Evolutionary conservation across 2,329 filamentous ascomycete genomes (phyloP).

Genomic region (Colletotrichum gigasporum): DNA sequence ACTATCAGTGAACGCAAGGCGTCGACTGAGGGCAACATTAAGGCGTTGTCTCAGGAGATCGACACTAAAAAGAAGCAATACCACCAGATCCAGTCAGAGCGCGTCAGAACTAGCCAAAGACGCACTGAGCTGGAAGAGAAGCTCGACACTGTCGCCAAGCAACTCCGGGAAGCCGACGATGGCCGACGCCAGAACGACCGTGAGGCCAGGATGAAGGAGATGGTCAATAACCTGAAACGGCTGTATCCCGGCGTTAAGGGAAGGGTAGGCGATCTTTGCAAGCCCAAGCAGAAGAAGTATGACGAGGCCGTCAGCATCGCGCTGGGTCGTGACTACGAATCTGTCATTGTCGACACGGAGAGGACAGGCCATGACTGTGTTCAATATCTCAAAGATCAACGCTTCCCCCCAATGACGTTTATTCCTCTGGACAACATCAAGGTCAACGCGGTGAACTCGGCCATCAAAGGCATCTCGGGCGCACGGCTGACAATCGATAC

Average conservation of each 20-base stretch:
- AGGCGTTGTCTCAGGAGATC: constrained; percentile 79
- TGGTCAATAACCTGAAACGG: constrained; percentile 85
- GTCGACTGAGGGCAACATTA: constrained; percentile 68
- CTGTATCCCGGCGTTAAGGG: constrained; percentile 93
- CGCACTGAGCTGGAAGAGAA: constrained; percentile 93
- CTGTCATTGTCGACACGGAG: constrained; percentile 93
- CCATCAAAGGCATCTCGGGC: constrained; percentile 87
- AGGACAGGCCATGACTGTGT: constrained; percentile 95
- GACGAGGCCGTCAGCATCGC: constrained; percentile 93
- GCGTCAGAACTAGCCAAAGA: constrained; percentile 81
- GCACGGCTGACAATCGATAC: constrained; percentile 94
- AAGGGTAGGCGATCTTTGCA: constrained; percentile 89
- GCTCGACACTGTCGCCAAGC: constrained; percentile 80
- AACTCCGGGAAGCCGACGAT: constrained; percentile 86
- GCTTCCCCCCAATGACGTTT: constrained; percentile 88
- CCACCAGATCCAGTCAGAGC: constrained; percentile 85
- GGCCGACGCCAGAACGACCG: constrained; percentile 86
- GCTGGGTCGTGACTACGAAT: constrained; percentile 91
- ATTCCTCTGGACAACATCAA: constrained; percentile 98
- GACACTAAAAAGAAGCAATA: constrained; percentile 90
- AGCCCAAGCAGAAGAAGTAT: constrained; percentile 96
- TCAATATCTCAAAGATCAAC: constrained; percentile 90
- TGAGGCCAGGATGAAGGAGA: constrained; percentile 82
- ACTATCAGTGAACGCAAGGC: constrained; percentile 75
- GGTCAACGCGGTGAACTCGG: constrained; percentile 88